Percentiles rank a stretch among this genome's conserved stretches.
phyloP scores from a whole-genome alignment of 164 flowering plant genomes.

The Kingdonia uniflora region DNA sequence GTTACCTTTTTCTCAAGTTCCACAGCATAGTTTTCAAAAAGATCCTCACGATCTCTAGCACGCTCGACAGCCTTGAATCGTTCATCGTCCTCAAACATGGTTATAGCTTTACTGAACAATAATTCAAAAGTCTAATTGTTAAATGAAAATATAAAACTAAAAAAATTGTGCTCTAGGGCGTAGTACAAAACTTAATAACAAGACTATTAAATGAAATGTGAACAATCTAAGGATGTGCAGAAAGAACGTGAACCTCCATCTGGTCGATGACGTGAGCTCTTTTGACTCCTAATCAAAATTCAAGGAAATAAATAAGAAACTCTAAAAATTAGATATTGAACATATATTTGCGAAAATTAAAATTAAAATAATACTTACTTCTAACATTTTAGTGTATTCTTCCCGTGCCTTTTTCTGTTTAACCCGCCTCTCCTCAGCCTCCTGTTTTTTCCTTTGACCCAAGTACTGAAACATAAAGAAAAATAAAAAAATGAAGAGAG shows the following conservation, averaged over 20 bases:
- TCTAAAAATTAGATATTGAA: too few relatives aligned
- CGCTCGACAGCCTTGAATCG: conserved; percentile 89
- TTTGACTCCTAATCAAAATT: conserved; percentile 51
- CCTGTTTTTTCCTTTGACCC: conserved; percentile 76
- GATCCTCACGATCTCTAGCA: conserved; percentile 84
- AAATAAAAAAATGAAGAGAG: not conserved
- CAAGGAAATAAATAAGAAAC: not conserved
- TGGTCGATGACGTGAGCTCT: conserved; percentile 73
- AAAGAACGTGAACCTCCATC: conserved; percentile 60
- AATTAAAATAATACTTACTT: conserved; percentile 30
- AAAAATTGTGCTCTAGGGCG: too few relatives aligned
- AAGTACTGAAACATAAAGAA: conserved; percentile 42
- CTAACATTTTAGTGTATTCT: conserved; percentile 82
- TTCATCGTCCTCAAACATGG: conserved; percentile 87
- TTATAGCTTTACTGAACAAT: conserved; percentile 59
- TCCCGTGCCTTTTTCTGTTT: conserved; percentile 81
- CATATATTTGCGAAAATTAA: not conserved
- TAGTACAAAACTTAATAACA: too few relatives aligned
- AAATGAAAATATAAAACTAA: not conserved
- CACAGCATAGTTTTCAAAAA: conserved; percentile 60
- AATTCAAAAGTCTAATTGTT: not conserved
- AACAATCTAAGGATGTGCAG: not conserved
- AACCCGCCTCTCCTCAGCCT: conserved; percentile 83
- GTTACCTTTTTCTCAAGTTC: conserved; percentile 81
- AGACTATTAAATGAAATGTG: not conserved